Conservation (phyloP, 768 basidiomycete species). For the Sarcomyxa edulis region DNA sequence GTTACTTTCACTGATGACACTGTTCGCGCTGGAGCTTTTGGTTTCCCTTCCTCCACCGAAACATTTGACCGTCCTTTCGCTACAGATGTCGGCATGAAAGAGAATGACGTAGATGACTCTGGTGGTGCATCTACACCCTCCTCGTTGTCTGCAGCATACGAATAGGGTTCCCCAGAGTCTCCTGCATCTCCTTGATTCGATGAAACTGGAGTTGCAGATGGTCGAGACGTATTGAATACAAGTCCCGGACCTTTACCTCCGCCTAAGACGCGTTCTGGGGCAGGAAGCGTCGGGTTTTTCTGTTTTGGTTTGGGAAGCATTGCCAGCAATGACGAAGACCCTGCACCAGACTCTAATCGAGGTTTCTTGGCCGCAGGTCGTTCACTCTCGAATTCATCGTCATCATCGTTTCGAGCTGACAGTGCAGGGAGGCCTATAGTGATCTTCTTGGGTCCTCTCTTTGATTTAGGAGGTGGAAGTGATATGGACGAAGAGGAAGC, state of each 20-base stretch:
- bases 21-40: slow-evolving; percentile 11
- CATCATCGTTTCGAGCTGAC: slow-evolving; percentile 23
- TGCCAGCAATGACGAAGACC: slow-evolving; percentile 56
- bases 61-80: slow-evolving; percentile 56
- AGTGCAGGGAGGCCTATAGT: slow-evolving; percentile 53
- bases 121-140: slow-evolving; percentile 1
- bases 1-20: not conserved
- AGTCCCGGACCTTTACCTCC: slow-evolving; percentile 56
- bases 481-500: slow-evolving; percentile 15
- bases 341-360: slow-evolving; percentile 48
- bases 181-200: slow-evolving; percentile 21
- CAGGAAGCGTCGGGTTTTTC: slow-evolving; percentile 33
- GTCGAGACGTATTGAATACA: slow-evolving; percentile 42
- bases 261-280: slow-evolving; percentile 56
- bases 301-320: slow-evolving; percentile 78
- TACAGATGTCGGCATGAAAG: slow-evolving; percentile 55
- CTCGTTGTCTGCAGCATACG: no score
- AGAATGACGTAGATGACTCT: slow-evolving; percentile 15
- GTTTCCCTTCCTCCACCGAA: slow-evolving; percentile 38
- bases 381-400: slow-evolving; percentile 31
- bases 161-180: slow-evolving; percentile 8
- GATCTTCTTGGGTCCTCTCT: slow-evolving; percentile 52
- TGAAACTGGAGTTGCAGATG: slow-evolving; percentile 11
- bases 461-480: slow-evolving; percentile 24
- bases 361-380: slow-evolving; percentile 57